Evolutionary conservation across 2,329 filamentous ascomycete genomes (phyloP), one percentile per base, ranked within the genome.

Genomic region (Coniochaeta pulveracea): DNA sequence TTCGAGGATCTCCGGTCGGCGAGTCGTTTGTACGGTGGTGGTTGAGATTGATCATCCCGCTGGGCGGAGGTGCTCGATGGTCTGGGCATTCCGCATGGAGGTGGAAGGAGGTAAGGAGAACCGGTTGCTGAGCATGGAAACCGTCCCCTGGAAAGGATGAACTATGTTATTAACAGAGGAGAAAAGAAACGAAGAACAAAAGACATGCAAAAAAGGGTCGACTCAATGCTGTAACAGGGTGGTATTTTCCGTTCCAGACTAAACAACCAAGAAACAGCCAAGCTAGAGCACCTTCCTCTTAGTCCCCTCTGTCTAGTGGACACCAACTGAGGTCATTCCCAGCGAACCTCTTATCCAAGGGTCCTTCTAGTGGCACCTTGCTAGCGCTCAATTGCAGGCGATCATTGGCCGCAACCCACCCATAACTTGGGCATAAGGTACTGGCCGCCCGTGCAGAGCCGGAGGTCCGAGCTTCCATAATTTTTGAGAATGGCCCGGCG

Each of bases 21-120:
- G 18, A 4, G 18, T 12, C n/a, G 14, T 17, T 24, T 14, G 18
- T 32, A 27, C 18, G 14, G 27, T 34, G 26, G 26, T 31, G 17
- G 12, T 23, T 23, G 6, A 11, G 28, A 5, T 21, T 22, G 5
- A 31, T 31, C 28, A 12, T 31, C n/a, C 28, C 28, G 28, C 28
- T 19, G 12, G 7, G 25, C 23, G 33, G 33, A 28, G 33, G 17
- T n/a, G 33, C 17, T 27, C 24, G 33, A 18, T 34, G 33, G 33
- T 34, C 23, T 34, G 33, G 33, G 28, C 28, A n/a, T n/a, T n/a
- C n/a, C n/a, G n/a, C n/a, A 31, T 31, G 26, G 27, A 29, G 27
- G 27, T n/a, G 17, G 16, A 27, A 14, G 26, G 11, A 11, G 26
- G 27, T 29, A n/a, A n/a, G n/a, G n/a, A n/a, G n/a, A n/a, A n/a